A percentile compares a stretch with the other conserved stretches of the same genome.
Evolutionary conservation across 371 early-diverging fungal genomes (phyloP).

Genomic region (Coelomomyces lativittatus): DNA sequence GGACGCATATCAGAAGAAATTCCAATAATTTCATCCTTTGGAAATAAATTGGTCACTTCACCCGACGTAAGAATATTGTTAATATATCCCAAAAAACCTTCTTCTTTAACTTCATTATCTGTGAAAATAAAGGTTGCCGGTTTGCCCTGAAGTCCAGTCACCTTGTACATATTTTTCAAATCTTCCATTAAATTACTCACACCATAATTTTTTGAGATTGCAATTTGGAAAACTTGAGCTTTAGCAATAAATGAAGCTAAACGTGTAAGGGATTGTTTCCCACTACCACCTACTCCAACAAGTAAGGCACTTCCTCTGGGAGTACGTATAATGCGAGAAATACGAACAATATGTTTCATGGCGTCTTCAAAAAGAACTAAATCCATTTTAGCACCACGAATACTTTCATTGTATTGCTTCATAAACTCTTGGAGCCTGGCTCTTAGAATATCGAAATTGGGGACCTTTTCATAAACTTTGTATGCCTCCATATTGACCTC

Average conservation of each 20-base stretch:
- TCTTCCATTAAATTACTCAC: constrained; percentile 37
- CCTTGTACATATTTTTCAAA: constrained; percentile 33
- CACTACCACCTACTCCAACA: constrained; percentile 44
- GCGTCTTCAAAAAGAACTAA: constrained; percentile 46
- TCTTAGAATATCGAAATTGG: constrained; percentile 24
- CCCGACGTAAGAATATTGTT: constrained; percentile 45
- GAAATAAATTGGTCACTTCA: constrained; percentile 35
- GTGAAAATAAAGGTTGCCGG: constrained; percentile 40
- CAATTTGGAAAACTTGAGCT: constrained; percentile 34
- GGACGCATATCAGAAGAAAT: constrained; percentile 25
- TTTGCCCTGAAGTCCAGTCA: constrained; percentile 27
- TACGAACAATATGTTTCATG: constrained; percentile 35
- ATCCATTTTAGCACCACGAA: constrained; percentile 40
- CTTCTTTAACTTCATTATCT: constrained; percentile 44
- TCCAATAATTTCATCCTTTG: constrained; percentile 35
- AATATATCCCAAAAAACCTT: constrained; percentile 34
- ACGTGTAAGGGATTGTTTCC: constrained; percentile 40
- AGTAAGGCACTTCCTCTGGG: constrained; percentile 34
- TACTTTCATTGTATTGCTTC: constrained; percentile 37
- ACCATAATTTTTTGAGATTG: constrained; percentile 33
- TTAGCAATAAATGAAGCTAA: constrained; percentile 41
- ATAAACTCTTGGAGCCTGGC: constrained; percentile 23
- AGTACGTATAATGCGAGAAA: constrained; percentile 32
- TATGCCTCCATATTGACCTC: constrained; percentile 33
- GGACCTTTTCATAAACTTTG: constrained; percentile 37